Conservation (phyloP, 176 grass and related monocot species). For the Zoysia japonica region DNA sequence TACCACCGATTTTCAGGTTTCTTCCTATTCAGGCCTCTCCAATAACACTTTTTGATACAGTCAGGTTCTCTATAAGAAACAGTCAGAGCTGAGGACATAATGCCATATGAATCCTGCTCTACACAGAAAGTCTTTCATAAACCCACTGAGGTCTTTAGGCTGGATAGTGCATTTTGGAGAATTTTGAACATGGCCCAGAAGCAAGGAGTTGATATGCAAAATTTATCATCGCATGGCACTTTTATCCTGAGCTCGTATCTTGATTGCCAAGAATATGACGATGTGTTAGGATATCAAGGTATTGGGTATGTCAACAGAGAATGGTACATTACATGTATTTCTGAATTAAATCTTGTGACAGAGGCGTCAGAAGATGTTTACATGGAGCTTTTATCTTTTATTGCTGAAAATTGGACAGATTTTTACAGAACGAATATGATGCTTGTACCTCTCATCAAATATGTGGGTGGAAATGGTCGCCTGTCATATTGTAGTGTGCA, state of each 20-base stretch:
- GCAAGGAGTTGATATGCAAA: constrained; percentile 23
- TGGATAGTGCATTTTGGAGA: constrained; percentile 41
- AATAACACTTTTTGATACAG: constrained; percentile 19
- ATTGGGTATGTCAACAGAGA: constrained; percentile 18
- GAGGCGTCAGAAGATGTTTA: constrained; percentile 36
- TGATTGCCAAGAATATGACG: constrained; percentile 40
- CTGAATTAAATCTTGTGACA: constrained; percentile 32
- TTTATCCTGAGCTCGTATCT: constrained; percentile 44
- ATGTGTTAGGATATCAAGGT: constrained; percentile 41
- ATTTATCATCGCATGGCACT: constrained; percentile 41
- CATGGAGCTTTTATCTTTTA: constrained; percentile 35
- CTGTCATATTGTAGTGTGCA: constrained; percentile 26
- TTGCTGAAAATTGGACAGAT: constrained; percentile 16
- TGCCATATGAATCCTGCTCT: constrained; percentile 46
- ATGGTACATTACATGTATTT: constrained; percentile 52
- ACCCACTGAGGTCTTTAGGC: constrained; percentile 37
- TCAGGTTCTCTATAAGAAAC: constrained; percentile 39
- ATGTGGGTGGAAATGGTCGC: not conserved
- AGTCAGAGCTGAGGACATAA: constrained; percentile 19
- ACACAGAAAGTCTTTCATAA: constrained; percentile 39
- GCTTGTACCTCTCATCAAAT: constrained; percentile 27
- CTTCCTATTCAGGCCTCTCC: constrained; percentile 36
- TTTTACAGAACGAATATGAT: not conserved
- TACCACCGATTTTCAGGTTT: constrained; percentile 48
- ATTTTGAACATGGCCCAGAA: constrained; percentile 29